phyloP scores from a whole-genome alignment of 2,329 filamentous ascomycete genomes.

The Fusarium denticulatum region DNA sequence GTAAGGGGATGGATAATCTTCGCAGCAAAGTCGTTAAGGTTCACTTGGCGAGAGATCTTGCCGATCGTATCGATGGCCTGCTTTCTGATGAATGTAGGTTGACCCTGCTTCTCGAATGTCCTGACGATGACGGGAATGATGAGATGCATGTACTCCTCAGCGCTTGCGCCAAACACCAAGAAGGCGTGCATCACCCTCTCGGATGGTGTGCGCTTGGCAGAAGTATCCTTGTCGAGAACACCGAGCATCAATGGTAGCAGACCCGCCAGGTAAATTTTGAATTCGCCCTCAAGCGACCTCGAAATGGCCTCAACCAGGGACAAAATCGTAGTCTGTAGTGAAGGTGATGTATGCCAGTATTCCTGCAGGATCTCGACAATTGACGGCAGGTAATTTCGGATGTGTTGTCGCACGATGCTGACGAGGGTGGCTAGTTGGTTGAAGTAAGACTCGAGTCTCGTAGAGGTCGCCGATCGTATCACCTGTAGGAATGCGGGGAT shows the following conservation, averaged over 20 bases:
- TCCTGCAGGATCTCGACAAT: conserved; percentile 89
- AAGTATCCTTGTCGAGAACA: conserved; percentile 86
- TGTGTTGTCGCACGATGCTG: conserved; percentile 95
- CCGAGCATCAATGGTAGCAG: conserved; percentile 94
- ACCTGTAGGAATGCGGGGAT: conserved; percentile 93
- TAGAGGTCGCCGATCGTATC: conserved; percentile 81
- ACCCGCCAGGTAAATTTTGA: conserved; percentile 93
- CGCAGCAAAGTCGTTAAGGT: conserved; percentile 95
- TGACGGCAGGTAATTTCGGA: conserved; percentile 86
- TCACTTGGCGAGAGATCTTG: conserved; percentile 93
- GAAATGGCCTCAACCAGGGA: conserved; percentile 94
- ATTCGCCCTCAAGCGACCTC: conserved; percentile 93
- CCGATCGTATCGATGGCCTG: conserved; percentile 94
- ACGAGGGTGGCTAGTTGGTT: conserved; percentile 95
- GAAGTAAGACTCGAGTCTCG: conserved; percentile 92
- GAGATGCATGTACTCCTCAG: conserved; percentile 98
- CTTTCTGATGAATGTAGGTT: conserved; percentile 82
- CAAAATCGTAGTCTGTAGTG: conserved; percentile 90
- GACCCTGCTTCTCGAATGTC: conserved; percentile 89
- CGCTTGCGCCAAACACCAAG: conserved; percentile 92
- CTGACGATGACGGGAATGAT: conserved; percentile 96
- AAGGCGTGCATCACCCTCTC: conserved; percentile 95
- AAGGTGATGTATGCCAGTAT: conserved; percentile 85
- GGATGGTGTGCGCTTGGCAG: conserved; percentile 79
- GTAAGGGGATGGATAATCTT: conserved; percentile 96